These are phyloP conservation scores for Lindgomyces ingoldianus DNA, from an alignment of 495 filamentous ascomycete genomes.

Conservation along the genomic window DNA sequence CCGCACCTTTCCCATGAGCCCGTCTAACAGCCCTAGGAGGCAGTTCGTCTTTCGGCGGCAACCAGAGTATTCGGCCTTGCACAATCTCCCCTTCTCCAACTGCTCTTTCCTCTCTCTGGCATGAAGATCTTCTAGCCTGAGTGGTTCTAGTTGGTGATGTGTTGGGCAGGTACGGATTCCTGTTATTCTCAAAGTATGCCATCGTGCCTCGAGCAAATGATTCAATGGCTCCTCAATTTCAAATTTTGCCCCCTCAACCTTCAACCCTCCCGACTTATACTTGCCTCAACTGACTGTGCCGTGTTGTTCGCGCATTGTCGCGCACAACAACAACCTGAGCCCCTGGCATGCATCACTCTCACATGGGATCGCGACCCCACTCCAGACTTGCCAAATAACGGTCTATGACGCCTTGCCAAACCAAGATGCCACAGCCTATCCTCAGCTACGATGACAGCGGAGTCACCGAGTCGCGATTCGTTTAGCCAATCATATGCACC, in stretches of 20 bases:
- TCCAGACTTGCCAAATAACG: not conserved
- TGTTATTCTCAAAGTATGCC: not conserved
- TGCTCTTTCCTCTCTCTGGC: slow-evolving; percentile 4
- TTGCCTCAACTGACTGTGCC: not conserved
- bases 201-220: slow-evolving; percentile 10
- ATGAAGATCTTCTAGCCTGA: slow-evolving; percentile 1
- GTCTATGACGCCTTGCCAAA: not conserved
- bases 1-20: slow-evolving; percentile 33
- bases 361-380: not conserved
- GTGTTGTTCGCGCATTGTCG: not conserved
- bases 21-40: slow-evolving; percentile 24
- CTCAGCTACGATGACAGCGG: not conserved
- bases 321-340: not conserved
- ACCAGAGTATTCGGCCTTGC: slow-evolving; percentile 31
- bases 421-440: not conserved
- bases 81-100: slow-evolving; percentile 28
- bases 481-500: not conserved
- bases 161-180: not conserved
- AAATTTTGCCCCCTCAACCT: not conserved
- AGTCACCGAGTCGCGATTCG: not conserved
- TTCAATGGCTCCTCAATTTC: not conserved
- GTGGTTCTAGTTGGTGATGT: not conserved
- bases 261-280: not conserved
- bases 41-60: slow-evolving; percentile 30
- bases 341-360: not conserved